A percentile compares a stretch with the other conserved stretches of the same genome.
These are phyloP conservation scores for Tilletia horrida DNA, from an alignment of 1,284 basidiomycete species.

Conservation along the genomic window DNA sequence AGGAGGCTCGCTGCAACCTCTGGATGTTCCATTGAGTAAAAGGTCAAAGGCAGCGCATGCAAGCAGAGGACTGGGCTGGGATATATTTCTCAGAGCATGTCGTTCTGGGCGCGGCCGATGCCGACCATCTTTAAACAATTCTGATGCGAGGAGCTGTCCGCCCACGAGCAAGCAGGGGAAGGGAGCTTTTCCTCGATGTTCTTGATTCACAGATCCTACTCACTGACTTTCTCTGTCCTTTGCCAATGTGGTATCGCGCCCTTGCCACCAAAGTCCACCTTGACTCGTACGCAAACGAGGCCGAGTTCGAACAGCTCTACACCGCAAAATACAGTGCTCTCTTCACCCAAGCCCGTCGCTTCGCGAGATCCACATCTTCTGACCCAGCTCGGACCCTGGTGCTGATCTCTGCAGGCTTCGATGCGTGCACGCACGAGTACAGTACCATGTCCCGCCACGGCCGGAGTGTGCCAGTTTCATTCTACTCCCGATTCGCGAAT, in stretches of 20 bases:
- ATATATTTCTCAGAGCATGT: too few relatives aligned
- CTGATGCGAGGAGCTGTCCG: neutral
- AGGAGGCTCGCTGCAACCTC: neutral
- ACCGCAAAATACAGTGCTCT: slow-evolving; percentile 72
- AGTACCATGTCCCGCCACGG: slow-evolving; percentile 86
- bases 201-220: too few relatives aligned
- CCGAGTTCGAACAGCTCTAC: slow-evolving; percentile 73
- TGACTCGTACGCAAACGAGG: slow-evolving; percentile 68
- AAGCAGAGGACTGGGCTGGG: too few relatives aligned
- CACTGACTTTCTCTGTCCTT: too few relatives aligned
- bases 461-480: slow-evolving; percentile 80
- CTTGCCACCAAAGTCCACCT: slow-evolving; percentile 75
- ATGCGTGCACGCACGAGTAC: slow-evolving; percentile 88
- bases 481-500: slow-evolving; percentile 78
- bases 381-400: slow-evolving; percentile 71
- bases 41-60: slow-evolving; percentile 39
- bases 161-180: too few relatives aligned
- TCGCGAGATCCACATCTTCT: slow-evolving; percentile 68
- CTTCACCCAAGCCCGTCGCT: slow-evolving; percentile 70
- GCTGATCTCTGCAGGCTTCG: slow-evolving; percentile 68
- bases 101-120: neutral
- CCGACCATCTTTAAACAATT: neutral
- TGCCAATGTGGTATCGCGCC: too few relatives aligned
- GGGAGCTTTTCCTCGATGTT: too few relatives aligned
- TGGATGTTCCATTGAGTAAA: slow-evolving; percentile 35